Percentiles rank a stretch among this genome's conserved stretches.
Evolutionary conservation across 2,329 filamentous ascomycete species (phyloP).

Genomic region (Westerdykella sp.): DNA sequence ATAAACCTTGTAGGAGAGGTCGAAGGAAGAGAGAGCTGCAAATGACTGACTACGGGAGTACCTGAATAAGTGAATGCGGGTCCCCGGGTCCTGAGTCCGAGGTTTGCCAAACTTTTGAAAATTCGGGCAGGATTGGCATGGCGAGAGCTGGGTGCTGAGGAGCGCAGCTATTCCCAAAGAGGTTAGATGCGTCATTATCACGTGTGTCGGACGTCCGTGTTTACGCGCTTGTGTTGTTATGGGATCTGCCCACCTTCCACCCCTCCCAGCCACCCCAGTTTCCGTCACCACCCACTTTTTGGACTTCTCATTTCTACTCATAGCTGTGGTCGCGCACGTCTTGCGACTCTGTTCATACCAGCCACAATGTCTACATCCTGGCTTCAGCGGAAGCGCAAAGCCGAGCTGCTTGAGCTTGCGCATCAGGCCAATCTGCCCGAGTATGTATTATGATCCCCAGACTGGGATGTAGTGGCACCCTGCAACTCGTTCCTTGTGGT

Average conservation of each 20-base stretch:
- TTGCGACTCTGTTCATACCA: conserved; percentile 41
- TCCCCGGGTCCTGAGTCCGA: conserved; percentile 7
- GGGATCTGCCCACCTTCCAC: conserved; percentile 1
- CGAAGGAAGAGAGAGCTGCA: background rate
- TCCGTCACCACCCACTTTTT: conserved; percentile 13
- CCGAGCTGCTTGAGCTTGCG: conserved; percentile 68
- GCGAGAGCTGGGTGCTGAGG: conserved; percentile 5
- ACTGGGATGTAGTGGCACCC: background rate
- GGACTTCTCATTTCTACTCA: conserved; percentile 10
- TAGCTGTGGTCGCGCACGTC: conserved; percentile 42
- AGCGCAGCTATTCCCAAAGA: conserved; percentile 7
- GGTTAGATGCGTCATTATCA: conserved; percentile 1
- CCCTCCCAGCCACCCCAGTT: conserved; percentile 9
- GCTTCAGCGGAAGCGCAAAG: conserved; percentile 76
- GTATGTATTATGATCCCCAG: conserved; percentile 48
- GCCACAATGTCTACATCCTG: conserved; percentile 60
- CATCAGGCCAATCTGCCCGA: conserved; percentile 63
- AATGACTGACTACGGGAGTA: background rate
- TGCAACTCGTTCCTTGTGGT: conserved; percentile 2
- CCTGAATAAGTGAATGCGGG: conserved; percentile 3
- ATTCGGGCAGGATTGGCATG: conserved; percentile 25
- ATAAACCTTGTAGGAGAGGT: background rate
- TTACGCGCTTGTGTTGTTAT: conserved; percentile 1
- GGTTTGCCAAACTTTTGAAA: conserved; percentile 12
- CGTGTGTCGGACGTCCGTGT: conserved; percentile 4